phyloP scores from a whole-genome alignment of 345 rosid genomes.

The Mallotus nudiflorus region DNA sequence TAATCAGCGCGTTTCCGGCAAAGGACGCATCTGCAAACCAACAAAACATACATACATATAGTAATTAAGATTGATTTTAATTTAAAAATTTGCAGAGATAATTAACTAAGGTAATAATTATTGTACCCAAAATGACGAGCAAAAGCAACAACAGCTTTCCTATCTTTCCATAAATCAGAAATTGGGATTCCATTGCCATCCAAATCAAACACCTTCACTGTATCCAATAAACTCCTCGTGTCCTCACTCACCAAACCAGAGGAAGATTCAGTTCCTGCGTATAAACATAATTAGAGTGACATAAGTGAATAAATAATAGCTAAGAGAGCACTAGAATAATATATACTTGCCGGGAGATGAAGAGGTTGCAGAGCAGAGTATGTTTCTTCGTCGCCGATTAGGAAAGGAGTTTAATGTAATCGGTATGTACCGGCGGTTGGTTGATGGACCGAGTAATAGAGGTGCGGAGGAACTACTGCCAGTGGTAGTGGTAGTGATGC shows the following conservation, averaged over 20 bases:
- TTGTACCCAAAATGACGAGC: constrained; percentile 96
- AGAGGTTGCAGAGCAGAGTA: constrained; percentile 51
- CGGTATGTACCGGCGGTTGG: not conserved
- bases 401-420: constrained; percentile 23
- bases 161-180: constrained; percentile 82
- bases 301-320: too few relatives aligned
- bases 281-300: constrained; percentile 11
- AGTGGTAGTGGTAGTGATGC: constrained; percentile 1
- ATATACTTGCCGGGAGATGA: constrained; percentile 63
- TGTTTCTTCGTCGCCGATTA: constrained; percentile 22
- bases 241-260: constrained; percentile 33
- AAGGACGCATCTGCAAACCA: constrained; percentile 66
- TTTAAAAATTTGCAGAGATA: not conserved
- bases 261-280: constrained; percentile 39
- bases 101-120: not conserved
- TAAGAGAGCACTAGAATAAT: not conserved
- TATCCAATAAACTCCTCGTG: constrained; percentile 43
- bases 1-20: constrained; percentile 88
- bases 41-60: not conserved
- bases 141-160: constrained; percentile 81
- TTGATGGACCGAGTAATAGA: not conserved
- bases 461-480: constrained; percentile 7
- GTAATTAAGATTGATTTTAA: not conserved
- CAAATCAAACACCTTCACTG: constrained; percentile 63
- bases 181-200: constrained; percentile 61